These are phyloP conservation scores for Lasiodiplodia theobromae DNA, from an alignment of 2,329 filamentous ascomycete species.

Conservation along the genomic window DNA sequence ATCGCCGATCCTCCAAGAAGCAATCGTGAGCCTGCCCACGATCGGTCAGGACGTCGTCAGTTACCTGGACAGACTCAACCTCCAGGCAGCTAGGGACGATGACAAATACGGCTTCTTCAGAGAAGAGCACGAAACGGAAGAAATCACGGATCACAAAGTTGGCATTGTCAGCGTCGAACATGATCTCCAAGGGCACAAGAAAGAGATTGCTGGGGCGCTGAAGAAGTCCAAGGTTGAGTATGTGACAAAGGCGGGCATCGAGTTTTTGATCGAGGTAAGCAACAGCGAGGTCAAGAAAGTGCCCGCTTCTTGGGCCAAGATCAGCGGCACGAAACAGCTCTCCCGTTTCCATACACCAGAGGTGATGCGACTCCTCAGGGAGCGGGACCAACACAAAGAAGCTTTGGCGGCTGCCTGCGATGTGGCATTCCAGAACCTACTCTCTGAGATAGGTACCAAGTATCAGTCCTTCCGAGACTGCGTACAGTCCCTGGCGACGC, in stretches of 20 bases:
- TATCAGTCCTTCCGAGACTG: slow-evolving; percentile 92
- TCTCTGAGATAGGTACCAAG: slow-evolving; percentile 76
- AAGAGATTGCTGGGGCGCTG: slow-evolving; percentile 73
- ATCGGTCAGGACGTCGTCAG: slow-evolving; percentile 76
- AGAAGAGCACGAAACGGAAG: slow-evolving; percentile 85
- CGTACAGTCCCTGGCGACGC: slow-evolving; percentile 81
- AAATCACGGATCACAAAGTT: slow-evolving; percentile 88
- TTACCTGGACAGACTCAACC: slow-evolving; percentile 85
- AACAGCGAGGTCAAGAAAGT: slow-evolving; percentile 85
- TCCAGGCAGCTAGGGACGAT: slow-evolving; percentile 79
- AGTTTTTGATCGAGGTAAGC: slow-evolving; percentile 91
- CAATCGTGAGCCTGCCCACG: slow-evolving; percentile 76
- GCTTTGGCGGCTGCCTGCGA: slow-evolving; percentile 92
- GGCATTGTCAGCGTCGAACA: slow-evolving; percentile 92
- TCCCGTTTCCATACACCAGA: slow-evolving; percentile 95
- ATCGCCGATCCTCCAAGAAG: slow-evolving; percentile 72
- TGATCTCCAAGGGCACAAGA: slow-evolving; percentile 80
- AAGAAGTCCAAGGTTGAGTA: slow-evolving; percentile 77
- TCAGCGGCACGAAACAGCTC: slow-evolving; percentile 90
- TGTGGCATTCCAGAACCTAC: slow-evolving; percentile 74
- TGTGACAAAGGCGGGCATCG: slow-evolving; percentile 85
- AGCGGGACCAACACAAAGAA: slow-evolving; percentile 95
- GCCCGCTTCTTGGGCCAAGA: slow-evolving; percentile 92
- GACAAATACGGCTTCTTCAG: slow-evolving; percentile 96
- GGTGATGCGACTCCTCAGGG: slow-evolving; percentile 79